Conservation (phyloP, 306 rosid species). For the Begonia loranthoides region DNA sequence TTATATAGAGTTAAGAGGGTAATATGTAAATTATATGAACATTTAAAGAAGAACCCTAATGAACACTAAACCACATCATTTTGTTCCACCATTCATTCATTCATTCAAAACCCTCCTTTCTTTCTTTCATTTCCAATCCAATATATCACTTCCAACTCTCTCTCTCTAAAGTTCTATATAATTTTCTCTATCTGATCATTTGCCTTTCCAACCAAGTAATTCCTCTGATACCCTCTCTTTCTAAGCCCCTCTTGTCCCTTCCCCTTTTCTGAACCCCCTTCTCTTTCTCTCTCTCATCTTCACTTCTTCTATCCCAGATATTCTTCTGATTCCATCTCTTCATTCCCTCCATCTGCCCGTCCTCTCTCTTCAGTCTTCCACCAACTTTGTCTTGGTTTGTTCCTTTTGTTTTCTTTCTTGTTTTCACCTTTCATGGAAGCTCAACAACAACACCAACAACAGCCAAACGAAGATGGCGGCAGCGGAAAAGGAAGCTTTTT, state of each 20-base stretch:
- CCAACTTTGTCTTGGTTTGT: not conserved
- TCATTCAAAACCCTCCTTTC: conserved; percentile 28
- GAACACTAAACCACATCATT: conserved; percentile 13
- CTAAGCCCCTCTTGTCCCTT: conserved; percentile 86
- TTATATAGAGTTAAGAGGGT: too few relatives aligned
- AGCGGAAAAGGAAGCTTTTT: conserved; percentile 33
- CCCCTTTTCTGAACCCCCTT: conserved; percentile 48
- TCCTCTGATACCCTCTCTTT: conserved; percentile 44
- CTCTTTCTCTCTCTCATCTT: not conserved
- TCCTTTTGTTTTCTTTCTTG: not conserved
- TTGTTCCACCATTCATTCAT: conserved; percentile 38
- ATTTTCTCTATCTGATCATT: conserved; percentile 3
- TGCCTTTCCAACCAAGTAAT: conserved; percentile 50
- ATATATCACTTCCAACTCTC: conserved; percentile 15
- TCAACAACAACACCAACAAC: conserved; percentile 14
- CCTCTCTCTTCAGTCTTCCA: conserved; percentile 3
- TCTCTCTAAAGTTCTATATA: conserved; percentile 3
- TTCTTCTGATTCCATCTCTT: conserved; percentile 44
- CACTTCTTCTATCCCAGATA: conserved; percentile 37
- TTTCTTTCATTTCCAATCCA: conserved; percentile 23
- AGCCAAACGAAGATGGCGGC: conserved; percentile 11
- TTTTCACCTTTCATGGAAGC: conserved; percentile 9
- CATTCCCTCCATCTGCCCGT: conserved; percentile 7
- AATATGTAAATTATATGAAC: conserved; percentile 7
- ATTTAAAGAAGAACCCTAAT: conserved; percentile 36